Percentiles rank a stretch among this genome's conserved stretches.
Evolutionary conservation across 2,329 filamentous ascomycete species (phyloP).

Genomic region (Trichoderma brevicompactum): DNA sequence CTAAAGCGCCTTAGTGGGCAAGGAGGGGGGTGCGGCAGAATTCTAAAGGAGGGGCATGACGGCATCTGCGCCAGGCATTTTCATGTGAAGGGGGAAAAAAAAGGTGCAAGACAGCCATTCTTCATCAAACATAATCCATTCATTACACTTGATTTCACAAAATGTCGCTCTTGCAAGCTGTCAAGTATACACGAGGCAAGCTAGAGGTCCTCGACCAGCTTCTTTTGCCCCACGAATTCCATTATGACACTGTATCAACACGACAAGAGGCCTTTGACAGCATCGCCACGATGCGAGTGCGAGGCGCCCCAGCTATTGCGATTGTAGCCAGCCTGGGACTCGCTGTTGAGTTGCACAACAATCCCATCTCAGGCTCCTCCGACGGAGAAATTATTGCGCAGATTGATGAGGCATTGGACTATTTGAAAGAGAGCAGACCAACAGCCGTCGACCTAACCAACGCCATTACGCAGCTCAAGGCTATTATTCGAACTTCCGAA

Average conservation of each 20-base stretch:
- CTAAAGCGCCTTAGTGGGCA: constrained; percentile 7
- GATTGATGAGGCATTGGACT: constrained; percentile 78
- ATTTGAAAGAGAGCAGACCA: constrained; percentile 84
- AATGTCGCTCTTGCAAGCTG: constrained; percentile 72
- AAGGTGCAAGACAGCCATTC: neutral
- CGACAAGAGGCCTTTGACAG: constrained; percentile 79
- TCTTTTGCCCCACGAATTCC: constrained; percentile 77
- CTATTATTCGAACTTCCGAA: constrained; percentile 58
- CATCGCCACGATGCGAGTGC: constrained; percentile 78
- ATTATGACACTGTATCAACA: constrained; percentile 73
- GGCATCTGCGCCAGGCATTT: constrained; percentile 11
- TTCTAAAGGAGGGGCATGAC: constrained; percentile 34
- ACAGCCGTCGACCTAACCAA: constrained; percentile 95
- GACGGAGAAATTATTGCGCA: constrained; percentile 66
- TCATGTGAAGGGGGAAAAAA: constrained; percentile 17
- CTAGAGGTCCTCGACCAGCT: constrained; percentile 83
- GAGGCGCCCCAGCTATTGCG: constrained; percentile 89
- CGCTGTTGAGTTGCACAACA: constrained; percentile 77
- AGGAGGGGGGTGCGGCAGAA: constrained; percentile 42
- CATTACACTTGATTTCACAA: neutral
- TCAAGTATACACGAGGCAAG: constrained; percentile 73
- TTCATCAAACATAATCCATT: neutral
- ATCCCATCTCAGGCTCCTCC: constrained; percentile 48
- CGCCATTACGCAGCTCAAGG: constrained; percentile 80
- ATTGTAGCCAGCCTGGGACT: constrained; percentile 93